Evolutionary conservation across 2,329 filamentous ascomycete genomes (phyloP).

Genomic region (Pezicula carpinea): DNA sequence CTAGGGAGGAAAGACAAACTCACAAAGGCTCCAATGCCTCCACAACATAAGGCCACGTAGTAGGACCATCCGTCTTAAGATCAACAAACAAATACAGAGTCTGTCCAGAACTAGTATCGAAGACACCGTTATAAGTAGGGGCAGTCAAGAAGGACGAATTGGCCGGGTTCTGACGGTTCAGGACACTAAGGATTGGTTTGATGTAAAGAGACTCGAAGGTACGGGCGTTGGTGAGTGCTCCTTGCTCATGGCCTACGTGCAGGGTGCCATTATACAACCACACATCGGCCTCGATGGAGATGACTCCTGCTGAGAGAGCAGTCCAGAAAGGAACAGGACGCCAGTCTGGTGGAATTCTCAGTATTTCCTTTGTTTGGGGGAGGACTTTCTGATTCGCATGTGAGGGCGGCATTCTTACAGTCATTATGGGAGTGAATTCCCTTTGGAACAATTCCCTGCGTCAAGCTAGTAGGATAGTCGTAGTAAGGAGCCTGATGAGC

Average conservation of each 20-base stretch:
- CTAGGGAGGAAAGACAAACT: slow-evolving; percentile 26
- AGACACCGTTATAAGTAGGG: slow-evolving; percentile 54
- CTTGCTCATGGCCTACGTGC: slow-evolving; percentile 21
- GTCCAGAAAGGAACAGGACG: slow-evolving; percentile 23
- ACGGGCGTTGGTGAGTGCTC: slow-evolving; percentile 17
- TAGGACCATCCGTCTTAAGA: slow-evolving; percentile 51
- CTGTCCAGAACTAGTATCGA: slow-evolving; percentile 48
- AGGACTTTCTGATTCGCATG: too few relatives aligned
- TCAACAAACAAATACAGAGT: slow-evolving; percentile 63
- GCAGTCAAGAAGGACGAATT: slow-evolving; percentile 39
- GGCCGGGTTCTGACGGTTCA: slow-evolving; percentile 24
- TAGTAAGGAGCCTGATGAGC: slow-evolving; percentile 48
- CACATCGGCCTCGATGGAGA: slow-evolving; percentile 24
- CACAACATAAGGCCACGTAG: slow-evolving; percentile 52
- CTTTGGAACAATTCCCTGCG: slow-evolving; percentile 54
- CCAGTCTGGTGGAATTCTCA: slow-evolving; percentile 45
- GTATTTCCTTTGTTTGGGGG: too few relatives aligned
- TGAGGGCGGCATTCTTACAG: slow-evolving; percentile 42
- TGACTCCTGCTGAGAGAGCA: slow-evolving; percentile 19
- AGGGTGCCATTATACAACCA: slow-evolving; percentile 25
- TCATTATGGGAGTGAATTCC: slow-evolving; percentile 55
- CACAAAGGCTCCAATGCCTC: slow-evolving; percentile 52
- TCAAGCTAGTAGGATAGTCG: slow-evolving; percentile 57
- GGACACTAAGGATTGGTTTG: slow-evolving; percentile 21
- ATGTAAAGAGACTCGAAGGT: slow-evolving; percentile 25